These are phyloP conservation scores for Gymnopus androsaceus DNA, from an alignment of 1,284 basidiomycete genomes.

Conservation along the genomic window DNA sequence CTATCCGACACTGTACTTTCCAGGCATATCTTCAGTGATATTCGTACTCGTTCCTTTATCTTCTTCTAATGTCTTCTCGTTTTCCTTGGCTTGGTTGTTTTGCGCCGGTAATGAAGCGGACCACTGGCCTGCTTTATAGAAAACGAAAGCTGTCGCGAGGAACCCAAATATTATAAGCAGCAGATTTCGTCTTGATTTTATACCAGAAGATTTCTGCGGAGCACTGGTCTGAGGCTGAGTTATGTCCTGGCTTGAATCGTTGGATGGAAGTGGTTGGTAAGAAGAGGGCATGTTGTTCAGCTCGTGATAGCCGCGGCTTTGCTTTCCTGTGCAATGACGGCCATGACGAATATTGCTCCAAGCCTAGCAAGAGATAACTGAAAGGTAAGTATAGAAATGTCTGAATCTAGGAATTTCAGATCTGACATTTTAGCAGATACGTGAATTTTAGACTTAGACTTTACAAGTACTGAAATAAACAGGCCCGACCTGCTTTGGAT, in stretches of 20 bases:
- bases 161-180: conserved; percentile 32
- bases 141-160: conserved; percentile 39
- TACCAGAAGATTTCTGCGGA: background rate
- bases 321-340: background rate
- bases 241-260: conserved; percentile 16
- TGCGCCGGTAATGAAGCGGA: conserved; percentile 23
- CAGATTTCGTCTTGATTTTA: conserved; percentile 1
- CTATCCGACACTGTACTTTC: conserved; percentile 80
- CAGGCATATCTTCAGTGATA: conserved; percentile 29
- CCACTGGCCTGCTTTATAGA: conserved; percentile 50
- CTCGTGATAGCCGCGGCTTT: background rate
- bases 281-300: conserved; percentile 9
- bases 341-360: background rate
- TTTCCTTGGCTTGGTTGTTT: background rate
- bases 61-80: background rate
- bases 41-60: conserved; percentile 1
- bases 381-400: background rate
- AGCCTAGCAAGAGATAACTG: background rate
- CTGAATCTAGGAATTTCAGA: too few relatives aligned
- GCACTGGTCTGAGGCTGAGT: background rate
- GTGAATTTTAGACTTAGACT: too few relatives aligned
- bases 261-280: conserved; percentile 22
- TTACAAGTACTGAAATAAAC: too few relatives aligned
- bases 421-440: too few relatives aligned
- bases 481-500: too few relatives aligned